These are phyloP conservation scores for Ormosia semicastrata DNA, from an alignment of 306 rosid genomes.

Conservation along the genomic window DNA sequence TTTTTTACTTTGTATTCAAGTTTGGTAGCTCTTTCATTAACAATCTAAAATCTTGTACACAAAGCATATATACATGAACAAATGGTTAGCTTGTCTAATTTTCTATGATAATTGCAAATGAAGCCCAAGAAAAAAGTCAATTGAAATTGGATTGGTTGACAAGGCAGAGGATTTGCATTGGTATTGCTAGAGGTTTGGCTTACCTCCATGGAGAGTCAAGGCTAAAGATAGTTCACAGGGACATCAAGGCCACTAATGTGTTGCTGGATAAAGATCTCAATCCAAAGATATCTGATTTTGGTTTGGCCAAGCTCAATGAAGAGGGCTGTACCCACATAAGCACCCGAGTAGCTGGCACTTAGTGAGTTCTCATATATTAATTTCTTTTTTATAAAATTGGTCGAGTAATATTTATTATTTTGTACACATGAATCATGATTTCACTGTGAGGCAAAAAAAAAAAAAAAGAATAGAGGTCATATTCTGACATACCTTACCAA, in stretches of 20 bases:
- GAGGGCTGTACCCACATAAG: conserved; percentile 68
- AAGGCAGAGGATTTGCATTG: conserved; percentile 63
- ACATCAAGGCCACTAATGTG: conserved; percentile 78
- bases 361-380: conserved; percentile 34
- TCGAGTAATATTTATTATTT: not conserved
- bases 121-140: conserved; percentile 27
- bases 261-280: conserved; percentile 67
- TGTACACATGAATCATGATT: not conserved
- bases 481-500: no score
- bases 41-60: not conserved
- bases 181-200: conserved; percentile 73
- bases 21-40: not conserved
- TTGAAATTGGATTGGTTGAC: conserved; percentile 61
- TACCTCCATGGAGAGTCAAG: conserved; percentile 84
- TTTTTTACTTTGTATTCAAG: not conserved
- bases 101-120: conserved; percentile 15
- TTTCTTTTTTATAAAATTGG: not conserved
- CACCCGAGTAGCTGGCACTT: conserved; percentile 70
- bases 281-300: conserved; percentile 75
- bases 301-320: conserved; percentile 76
- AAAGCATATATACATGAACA: not conserved
- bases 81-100: not conserved
- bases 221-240: conserved; percentile 76
- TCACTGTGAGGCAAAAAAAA: not conserved
- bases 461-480: not conserved